Evolutionary conservation across 1,284 basidiomycete species (phyloP).

Genomic region (Inonotus obliquus): DNA sequence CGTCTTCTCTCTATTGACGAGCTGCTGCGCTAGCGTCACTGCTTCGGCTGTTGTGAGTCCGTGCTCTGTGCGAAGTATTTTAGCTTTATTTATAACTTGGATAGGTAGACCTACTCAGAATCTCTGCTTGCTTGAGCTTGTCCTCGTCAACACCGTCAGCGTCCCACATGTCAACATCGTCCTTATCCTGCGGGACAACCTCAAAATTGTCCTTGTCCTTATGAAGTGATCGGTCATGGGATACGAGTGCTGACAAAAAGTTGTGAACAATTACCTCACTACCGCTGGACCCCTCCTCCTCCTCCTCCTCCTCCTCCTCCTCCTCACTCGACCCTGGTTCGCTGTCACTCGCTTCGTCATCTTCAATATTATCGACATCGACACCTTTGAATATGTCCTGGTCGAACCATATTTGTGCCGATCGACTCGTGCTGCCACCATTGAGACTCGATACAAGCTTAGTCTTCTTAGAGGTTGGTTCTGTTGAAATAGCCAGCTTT

Average conservation of each 20-base stretch:
- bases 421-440: slow-evolving; percentile 27
- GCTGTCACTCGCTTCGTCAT: slow-evolving; percentile 35
- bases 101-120: slow-evolving; percentile 55
- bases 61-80: slow-evolving; percentile 48
- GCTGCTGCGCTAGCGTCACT: slow-evolving; percentile 85
- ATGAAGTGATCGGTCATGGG: background rate
- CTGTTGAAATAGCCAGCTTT: slow-evolving; percentile 31
- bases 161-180: slow-evolving; percentile 76
- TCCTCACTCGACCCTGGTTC: slow-evolving; percentile 20
- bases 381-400: slow-evolving; percentile 75
- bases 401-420: slow-evolving; percentile 79
- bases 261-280: background rate
- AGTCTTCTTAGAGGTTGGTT: slow-evolving; percentile 30
- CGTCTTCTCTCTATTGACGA: slow-evolving; percentile 91
- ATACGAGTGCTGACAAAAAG: background rate
- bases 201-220: slow-evolving; percentile 60
- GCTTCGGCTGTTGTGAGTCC: slow-evolving; percentile 91
- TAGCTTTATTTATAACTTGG: slow-evolving; percentile 14
- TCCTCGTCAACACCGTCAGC: slow-evolving; percentile 78
- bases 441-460: slow-evolving; percentile 37
- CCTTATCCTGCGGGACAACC: slow-evolving; percentile 61
- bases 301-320: slow-evolving; percentile 32
- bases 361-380: slow-evolving; percentile 44
- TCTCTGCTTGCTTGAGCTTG: slow-evolving; percentile 62
- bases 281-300: too few relatives aligned